Percentiles rank a stretch among this genome's conserved stretches.
phyloP scores from a whole-genome alignment of 1,284 basidiomycete genomes.

The Porphyrellus sp. region DNA sequence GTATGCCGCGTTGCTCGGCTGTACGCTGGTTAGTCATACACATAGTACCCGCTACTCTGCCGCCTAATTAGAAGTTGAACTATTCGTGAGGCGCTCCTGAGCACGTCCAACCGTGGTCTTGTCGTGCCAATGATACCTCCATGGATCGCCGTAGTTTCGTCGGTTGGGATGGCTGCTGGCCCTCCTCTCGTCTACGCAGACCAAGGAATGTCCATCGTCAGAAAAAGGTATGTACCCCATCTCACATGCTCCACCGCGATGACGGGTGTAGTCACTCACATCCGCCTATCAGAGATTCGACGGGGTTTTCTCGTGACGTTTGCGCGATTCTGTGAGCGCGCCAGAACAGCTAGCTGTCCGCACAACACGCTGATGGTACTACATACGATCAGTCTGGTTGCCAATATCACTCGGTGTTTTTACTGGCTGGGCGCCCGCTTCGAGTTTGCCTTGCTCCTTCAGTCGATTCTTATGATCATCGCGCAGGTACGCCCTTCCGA shows the following conservation, averaged over 20 bases:
- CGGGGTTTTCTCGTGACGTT: slow-evolving; percentile 81
- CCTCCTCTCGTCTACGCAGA: slow-evolving; percentile 74
- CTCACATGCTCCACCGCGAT: slow-evolving; percentile 2
- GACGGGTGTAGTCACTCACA: slow-evolving; percentile 20
- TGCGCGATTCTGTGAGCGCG: slow-evolving; percentile 67
- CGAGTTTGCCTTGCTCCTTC: slow-evolving; percentile 71
- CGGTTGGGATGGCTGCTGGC: slow-evolving; percentile 54
- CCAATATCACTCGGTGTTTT: slow-evolving; percentile 83
- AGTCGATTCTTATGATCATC: slow-evolving; percentile 79
- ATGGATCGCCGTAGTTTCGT: slow-evolving; percentile 45
- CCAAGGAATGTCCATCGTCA: slow-evolving; percentile 70
- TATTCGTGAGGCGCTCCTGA: not conserved
- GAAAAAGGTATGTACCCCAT: slow-evolving; percentile 58
- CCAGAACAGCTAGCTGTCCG: slow-evolving; percentile 3
- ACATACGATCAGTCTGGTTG: slow-evolving; percentile 53
- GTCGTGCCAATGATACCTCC: slow-evolving; percentile 20
- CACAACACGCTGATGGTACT: slow-evolving; percentile 6
- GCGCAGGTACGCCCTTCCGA: slow-evolving; percentile 55
- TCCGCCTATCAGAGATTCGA: slow-evolving; percentile 58
- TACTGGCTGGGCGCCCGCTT: slow-evolving; percentile 84
- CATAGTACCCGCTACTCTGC: not conserved
- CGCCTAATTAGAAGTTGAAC: not conserved
- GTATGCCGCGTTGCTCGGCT: slow-evolving; percentile 5
- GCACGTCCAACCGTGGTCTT: not conserved
- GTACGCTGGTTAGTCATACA: slow-evolving; percentile 1